Conservation (phyloP, 2,329 filamentous ascomycete genomes). For the Monilinia laxa region DNA sequence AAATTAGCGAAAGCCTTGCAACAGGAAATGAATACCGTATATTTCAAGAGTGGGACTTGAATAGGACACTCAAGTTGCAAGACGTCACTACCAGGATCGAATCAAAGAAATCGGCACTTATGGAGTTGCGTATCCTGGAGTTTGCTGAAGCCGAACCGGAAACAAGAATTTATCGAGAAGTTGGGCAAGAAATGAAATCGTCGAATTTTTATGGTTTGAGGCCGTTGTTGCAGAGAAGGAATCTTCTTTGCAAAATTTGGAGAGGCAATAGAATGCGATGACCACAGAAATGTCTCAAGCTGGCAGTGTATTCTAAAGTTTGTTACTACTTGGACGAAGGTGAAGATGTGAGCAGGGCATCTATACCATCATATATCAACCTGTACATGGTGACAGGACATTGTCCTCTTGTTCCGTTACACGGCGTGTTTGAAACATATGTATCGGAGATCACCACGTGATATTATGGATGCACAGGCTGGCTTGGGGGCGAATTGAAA, state of each 20-base stretch:
- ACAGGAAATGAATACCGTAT: neutral
- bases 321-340: neutral
- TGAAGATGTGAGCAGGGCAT: neutral
- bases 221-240: neutral
- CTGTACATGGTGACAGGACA: constrained; percentile 1
- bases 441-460: constrained; percentile 6
- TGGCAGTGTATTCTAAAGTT: neutral
- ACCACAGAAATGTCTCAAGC: neutral
- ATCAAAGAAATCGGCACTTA: neutral
- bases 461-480: constrained; percentile 4
- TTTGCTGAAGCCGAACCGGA: too few species aligned
- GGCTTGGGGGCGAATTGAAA: neutral
- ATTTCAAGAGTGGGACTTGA: neutral
- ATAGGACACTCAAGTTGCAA: neutral
- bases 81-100: neutral
- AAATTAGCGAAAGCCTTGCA: constrained; percentile 42
- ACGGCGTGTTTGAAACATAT: constrained; percentile 7
- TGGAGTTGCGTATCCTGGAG: neutral
- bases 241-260: neutral
- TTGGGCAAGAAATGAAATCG: constrained; percentile 9
- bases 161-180: neutral
- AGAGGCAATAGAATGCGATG: neutral
- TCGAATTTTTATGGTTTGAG: constrained; percentile 8
- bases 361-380: neutral
- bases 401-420: constrained; percentile 5